Base-by-base conservation (phyloP, 2,329 filamentous ascomycete genomes). In the Cordyceps tenuipes region DNA sequence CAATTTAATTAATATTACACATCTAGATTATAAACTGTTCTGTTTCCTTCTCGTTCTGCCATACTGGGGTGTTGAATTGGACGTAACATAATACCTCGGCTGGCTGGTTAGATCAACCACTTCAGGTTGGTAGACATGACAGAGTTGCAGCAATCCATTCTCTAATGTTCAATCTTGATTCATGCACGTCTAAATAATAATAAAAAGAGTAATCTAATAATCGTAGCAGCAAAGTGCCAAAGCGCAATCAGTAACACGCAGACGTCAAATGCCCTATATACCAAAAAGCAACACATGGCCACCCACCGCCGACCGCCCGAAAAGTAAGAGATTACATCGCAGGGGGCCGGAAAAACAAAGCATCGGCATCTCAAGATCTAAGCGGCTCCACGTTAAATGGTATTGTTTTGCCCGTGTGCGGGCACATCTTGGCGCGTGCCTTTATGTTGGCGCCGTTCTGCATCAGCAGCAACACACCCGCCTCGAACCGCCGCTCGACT, bases 361-460 rank as follows among this genome's bases (percentile, higher is more conserved):
- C 39, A 19, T 21, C n/a, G 15, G 39, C 52, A 54, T 44, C 52
- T 54, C 52, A 44, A 15, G 23, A 54, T 44, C 52, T 23, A 13
- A 54, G 15, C 23, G 52, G 52, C 17, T 54, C 52, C 52, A 54
- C 52, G 39, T 44, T 54, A 13, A 54, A 54, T 15, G 52, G 52
- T 31, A 54, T 44, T 13, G 52, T 39, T 15, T 54, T 54, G 17
- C 52, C 52, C 6, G 52, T 54, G 7, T 54, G 52, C 36, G 52
- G 52, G 9, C 52, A 54, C 39, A 54, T 43, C 12, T 54, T 54
- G 23, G 52, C 52, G 8, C 52, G 23, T 5, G 52, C 52, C 23
- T 54, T 54, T 29, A 54, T 54, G n/a, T 31, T 54, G 39, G 52
- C 52, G 13, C 52, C 52, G 23, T 3, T 7, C n/a, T 54, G 52